Evolutionary conservation across 139 green algal species (phyloP), one percentile per base, ranked within the genome.

Genomic region (Chlorella sp.): DNA sequence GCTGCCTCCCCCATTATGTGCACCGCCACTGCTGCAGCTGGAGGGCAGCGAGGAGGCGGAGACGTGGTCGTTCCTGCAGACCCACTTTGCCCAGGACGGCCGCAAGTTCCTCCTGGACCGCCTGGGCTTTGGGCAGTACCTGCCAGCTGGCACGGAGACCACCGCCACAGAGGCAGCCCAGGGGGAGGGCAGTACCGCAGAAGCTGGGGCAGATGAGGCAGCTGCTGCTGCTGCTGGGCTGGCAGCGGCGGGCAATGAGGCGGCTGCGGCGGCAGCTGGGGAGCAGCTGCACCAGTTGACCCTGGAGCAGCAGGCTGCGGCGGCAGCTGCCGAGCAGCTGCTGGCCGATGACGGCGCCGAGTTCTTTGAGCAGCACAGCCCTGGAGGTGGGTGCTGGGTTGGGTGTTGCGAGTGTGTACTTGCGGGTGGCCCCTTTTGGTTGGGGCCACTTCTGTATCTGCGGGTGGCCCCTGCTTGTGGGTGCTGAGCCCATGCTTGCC

Each of bases 41-140:
- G 80, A 73, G 2, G 82, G 89, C 73, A 86, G 79, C 3, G 92
- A 97, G 26, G 98, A 99, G 66, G 91, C 90, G 18, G 98, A 99
- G 92, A 98, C 96, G 0, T 99, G 98, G 98, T 85, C 91, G 0
- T 98, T 99, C 90, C 91, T 99, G 91, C 89, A 91, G 9, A 94
- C 98, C 48, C 95, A 99, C 79, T 99, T 99, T 94, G 96, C 97
- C 83, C 91, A 95, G 5, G 97, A 99, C 80, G 95, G 95, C 7
- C 93, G 95, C 19, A 86, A 92, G 79, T 83, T 97, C 88, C 92
- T 99, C 86, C 94, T 99, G 73, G 81, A 90, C 2, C 93, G 97
- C 34, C 95, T 99, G 15, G 96, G 98, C 40, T 99, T 99, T 83
- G 89, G 90, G 22, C 92, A 97, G 30, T 85, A 93, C n/a, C 89